Conservation (phyloP, 129 eudicot genomes). For the Heracleum sosnowskyi region DNA sequence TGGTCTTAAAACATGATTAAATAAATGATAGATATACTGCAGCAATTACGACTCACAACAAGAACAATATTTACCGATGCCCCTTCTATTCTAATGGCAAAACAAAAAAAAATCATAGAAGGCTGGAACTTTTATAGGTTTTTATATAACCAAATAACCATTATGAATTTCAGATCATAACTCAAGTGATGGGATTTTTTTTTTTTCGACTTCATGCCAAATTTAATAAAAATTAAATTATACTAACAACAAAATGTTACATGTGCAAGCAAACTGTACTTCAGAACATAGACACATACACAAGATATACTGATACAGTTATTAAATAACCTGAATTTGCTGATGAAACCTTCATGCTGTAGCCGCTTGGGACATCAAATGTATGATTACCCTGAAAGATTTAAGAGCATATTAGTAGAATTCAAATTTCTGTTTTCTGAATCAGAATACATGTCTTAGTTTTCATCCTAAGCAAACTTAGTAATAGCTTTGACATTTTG, state of each 20-base stretch:
- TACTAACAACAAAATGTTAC: too few relatives aligned
- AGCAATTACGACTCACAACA: not conserved
- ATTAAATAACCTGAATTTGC: slow-evolving; percentile 55
- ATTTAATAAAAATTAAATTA: too few relatives aligned
- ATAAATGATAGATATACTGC: not conserved
- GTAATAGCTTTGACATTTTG: not conserved
- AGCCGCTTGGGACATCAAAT: slow-evolving; percentile 96
- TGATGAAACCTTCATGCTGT: slow-evolving; percentile 64
- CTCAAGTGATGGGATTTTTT: too few relatives aligned
- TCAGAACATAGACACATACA: not conserved
- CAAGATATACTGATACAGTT: not conserved
- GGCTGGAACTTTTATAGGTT: not conserved
- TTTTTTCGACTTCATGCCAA: too few relatives aligned
- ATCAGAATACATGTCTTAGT: not conserved
- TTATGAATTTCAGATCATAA: not conserved
- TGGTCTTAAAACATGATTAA: not conserved
- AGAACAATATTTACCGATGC: not conserved
- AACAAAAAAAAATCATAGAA: not conserved
- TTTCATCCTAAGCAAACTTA: not conserved
- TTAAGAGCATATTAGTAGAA: slow-evolving; percentile 7
- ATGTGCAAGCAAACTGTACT: not conserved
- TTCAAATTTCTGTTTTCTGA: not conserved
- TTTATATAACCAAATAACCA: not conserved
- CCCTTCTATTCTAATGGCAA: not conserved
- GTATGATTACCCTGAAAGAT: slow-evolving; percentile 78